Evolutionary conservation across 257 asterid species (phyloP), one percentile per base, ranked within the genome.

Genomic region (Nicotiana undulata): DNA sequence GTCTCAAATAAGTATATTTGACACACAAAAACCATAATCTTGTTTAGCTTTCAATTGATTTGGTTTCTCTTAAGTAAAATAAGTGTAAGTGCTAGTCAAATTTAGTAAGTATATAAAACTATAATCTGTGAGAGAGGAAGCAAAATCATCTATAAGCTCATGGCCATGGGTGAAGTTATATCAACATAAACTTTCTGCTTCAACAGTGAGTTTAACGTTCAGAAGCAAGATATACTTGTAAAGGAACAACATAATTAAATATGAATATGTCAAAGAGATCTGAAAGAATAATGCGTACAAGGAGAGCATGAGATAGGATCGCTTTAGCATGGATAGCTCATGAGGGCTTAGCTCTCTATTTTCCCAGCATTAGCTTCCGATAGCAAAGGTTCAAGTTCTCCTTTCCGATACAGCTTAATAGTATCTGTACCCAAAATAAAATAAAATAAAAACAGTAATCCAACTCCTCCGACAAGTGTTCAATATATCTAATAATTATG

Each of bases 371-470:
- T 81, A 83, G 94, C 91, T 86, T 89, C 90, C 18, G 85, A 77
- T 40, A 92, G 88, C 92, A 93, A 79, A 63, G 88, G 66, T 85
- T 90, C 86, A 20, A 93, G 97, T 64, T 88, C 91, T 79, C 95
- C 98, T 81, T 89, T 84, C 52, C 89, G 84, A 80, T 93, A 86
- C 72, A 93, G 90, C 86, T 88, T 83, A 3, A 92, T 84, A 1
- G 93, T 92, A 66, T 92, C 97, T 93, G 92, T 85, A 81, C 44
- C 85, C 70, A 3, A 51, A 80, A 72, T 26, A 26, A 85, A 76
- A 58, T 80, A 17, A 58, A 29, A 40, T 7, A 67, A 40, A 64
- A 44, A 46, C n/a, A 40, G 37, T 29, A 66, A 51, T 12, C 6
- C 59, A 51, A 44, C 60, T 52, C 51, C 70, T 46, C 15, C 24